phyloP scores from a whole-genome alignment of 495 filamentous ascomycete genomes.

The Terfezia boudieri region DNA sequence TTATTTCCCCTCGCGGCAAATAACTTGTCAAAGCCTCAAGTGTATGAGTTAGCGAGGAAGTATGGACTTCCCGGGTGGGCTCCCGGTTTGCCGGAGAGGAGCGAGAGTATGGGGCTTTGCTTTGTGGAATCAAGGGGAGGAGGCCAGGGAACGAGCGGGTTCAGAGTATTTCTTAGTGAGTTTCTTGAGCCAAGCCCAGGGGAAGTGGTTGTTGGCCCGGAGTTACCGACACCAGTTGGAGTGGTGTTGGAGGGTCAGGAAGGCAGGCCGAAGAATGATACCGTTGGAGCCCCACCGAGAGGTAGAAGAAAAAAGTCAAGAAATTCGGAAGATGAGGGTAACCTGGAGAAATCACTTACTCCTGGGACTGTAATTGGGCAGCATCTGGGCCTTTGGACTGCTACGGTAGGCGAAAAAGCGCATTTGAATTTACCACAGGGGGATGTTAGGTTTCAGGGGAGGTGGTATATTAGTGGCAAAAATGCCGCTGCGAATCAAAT shows the following conservation, averaged over 20 bases:
- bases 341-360: not conserved
- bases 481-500: constrained; percentile 10
- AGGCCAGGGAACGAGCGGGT: constrained; percentile 9
- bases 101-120: constrained; percentile 17
- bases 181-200: constrained; percentile 15
- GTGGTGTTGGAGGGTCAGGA: not conserved
- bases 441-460: constrained; percentile 6
- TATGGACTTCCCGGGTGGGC: constrained; percentile 15
- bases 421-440: constrained; percentile 16
- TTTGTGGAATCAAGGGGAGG: constrained; percentile 12
- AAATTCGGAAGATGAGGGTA: not conserved
- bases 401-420: constrained; percentile 15
- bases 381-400: constrained; percentile 16
- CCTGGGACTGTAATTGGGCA: constrained; percentile 9
- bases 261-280: not conserved
- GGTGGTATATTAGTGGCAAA: constrained; percentile 16
- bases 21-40: constrained; percentile 9
- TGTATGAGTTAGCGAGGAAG: constrained; percentile 9
- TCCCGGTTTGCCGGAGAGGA: constrained; percentile 7
- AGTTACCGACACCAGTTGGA: not conserved
- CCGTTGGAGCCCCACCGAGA: not conserved
- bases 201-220: constrained; percentile 7
- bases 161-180: constrained; percentile 13
- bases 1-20: constrained; percentile 14
- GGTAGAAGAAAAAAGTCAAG: not conserved